A percentile compares a stretch with the other conserved stretches of the same genome.
Conservation (phyloP, 257 asterid genomes). For the Jacaranda mimosifolia region DNA sequence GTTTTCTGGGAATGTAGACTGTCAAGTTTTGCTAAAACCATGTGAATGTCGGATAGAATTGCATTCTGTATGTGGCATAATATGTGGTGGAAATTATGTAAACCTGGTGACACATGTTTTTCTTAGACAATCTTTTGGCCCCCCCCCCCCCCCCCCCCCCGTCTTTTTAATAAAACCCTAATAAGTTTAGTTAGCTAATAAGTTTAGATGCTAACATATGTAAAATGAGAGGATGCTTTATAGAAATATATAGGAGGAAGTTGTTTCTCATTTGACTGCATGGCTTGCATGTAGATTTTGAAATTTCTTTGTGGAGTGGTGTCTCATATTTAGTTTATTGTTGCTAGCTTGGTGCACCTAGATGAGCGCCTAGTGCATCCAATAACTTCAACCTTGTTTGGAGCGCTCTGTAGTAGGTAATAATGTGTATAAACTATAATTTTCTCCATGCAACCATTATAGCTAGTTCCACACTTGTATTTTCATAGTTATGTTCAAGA, state of each 20-base stretch:
- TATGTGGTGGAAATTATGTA: not conserved
- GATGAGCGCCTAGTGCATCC: conserved; percentile 45
- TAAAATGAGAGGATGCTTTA: not conserved
- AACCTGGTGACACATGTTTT: not conserved
- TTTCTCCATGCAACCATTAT: conserved; percentile 11
- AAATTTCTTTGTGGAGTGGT: conserved; percentile 24
- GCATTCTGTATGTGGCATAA: not conserved
- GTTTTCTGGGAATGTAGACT: not conserved
- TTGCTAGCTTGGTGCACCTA: conserved; percentile 54
- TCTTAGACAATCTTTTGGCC: not conserved
- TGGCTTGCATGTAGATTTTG: conserved; percentile 28
- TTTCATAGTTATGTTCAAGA: not conserved
- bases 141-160: not conserved
- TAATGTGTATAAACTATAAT: conserved; percentile 28
- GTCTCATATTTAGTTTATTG: conserved; percentile 49
- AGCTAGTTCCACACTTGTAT: not conserved
- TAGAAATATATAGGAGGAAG: not conserved
- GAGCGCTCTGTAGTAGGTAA: conserved; percentile 42
- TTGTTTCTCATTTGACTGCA: not conserved
- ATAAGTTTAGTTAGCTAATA: not conserved
- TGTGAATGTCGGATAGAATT: not conserved
- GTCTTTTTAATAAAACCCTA: not conserved
- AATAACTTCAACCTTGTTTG: conserved; percentile 45
- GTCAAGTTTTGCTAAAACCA: not conserved
- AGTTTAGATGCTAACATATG: not conserved